Evolutionary conservation across 2,329 filamentous ascomycete species (phyloP).

Genomic region (Ustilaginoidea virens): DNA sequence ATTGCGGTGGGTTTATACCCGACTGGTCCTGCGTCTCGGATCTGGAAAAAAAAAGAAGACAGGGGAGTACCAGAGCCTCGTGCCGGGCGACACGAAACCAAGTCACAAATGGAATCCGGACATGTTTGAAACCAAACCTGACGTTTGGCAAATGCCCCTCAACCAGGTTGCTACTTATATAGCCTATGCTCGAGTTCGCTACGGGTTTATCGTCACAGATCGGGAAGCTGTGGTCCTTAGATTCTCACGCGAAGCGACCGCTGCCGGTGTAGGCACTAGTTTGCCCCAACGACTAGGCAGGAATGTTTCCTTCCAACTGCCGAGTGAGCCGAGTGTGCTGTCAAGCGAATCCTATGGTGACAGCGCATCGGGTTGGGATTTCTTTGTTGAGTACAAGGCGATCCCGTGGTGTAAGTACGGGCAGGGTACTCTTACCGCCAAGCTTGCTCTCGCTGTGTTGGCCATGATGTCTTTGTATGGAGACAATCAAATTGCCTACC

Average conservation of each 20-base stretch:
- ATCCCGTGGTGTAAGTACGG: not conserved
- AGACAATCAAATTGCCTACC: not conserved
- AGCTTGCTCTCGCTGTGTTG: not conserved
- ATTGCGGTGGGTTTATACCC: not conserved
- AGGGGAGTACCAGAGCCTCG: not conserved
- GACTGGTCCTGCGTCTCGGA: not conserved
- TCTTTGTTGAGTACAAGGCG: not conserved
- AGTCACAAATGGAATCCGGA: not conserved
- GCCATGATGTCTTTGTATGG: not conserved
- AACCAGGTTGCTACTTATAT: not conserved
- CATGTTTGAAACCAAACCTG: no score
- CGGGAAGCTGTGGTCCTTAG: not conserved
- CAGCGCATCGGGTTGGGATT: not conserved
- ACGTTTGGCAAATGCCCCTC: no score
- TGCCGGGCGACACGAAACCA: slow-evolving; percentile 1
- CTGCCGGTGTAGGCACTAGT: not conserved
- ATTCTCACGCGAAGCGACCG: not conserved
- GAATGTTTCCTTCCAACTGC: not conserved
- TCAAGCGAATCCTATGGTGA: not conserved
- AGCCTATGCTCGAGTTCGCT: not conserved
- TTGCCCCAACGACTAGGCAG: not conserved
- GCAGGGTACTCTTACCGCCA: not conserved
- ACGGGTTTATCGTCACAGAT: not conserved
- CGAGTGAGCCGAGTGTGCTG: not conserved
- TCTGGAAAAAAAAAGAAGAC: not conserved